Evolutionary conservation across 805 yeast genomes (phyloP).

Genomic region (Alloascoidea africana): DNA sequence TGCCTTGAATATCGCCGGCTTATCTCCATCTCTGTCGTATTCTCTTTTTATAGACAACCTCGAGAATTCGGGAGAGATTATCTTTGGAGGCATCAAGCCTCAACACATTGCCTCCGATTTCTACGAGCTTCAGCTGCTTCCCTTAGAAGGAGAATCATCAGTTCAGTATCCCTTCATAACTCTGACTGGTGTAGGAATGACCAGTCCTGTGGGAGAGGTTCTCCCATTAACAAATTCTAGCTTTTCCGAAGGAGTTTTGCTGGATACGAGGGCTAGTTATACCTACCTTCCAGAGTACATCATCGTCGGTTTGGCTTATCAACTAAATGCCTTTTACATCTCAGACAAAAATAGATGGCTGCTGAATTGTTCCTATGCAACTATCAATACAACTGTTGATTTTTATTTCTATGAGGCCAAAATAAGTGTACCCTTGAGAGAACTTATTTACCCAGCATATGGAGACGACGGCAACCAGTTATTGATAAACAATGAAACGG

Average conservation of each 20-base stretch:
- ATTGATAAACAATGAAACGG: too few species aligned
- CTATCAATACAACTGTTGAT: slow-evolving; percentile 11
- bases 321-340: slow-evolving; percentile 2
- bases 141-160: neutral
- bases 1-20: neutral
- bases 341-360: slow-evolving; percentile 1
- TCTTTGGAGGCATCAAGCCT: neutral
- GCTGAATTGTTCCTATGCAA: slow-evolving; percentile 3
- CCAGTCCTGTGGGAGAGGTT: neutral
- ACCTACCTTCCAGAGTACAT: slow-evolving; percentile 2
- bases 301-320: slow-evolving; percentile 1
- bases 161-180: neutral
- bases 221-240: neutral
- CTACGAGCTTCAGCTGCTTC: neutral
- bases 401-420: slow-evolving; percentile 4
- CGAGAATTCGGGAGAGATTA: neutral
- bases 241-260: neutral
- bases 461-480: neutral
- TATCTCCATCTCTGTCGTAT: neutral
- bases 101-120: neutral
- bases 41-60: neutral
- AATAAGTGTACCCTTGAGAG: slow-evolving; percentile 11
- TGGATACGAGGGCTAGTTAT: neutral
- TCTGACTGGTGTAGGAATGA: neutral
- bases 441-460: neutral